Conservation (phyloP, 1,284 basidiomycete species). For the Leccinum huronense region DNA sequence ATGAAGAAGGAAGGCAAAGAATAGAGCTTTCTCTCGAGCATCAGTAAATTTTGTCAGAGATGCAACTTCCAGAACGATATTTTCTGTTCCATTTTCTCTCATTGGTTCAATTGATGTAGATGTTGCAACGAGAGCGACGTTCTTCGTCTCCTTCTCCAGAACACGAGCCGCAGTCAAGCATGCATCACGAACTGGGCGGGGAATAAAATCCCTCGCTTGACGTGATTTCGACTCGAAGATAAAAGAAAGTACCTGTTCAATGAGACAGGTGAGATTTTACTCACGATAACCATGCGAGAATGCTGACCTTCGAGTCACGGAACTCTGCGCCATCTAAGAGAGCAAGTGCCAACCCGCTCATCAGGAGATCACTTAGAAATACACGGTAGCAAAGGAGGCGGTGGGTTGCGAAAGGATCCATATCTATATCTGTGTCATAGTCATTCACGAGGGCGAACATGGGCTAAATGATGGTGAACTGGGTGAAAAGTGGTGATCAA, state of each 20-base stretch:
- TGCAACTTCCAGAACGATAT: constrained; percentile 16
- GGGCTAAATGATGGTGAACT: constrained; percentile 42
- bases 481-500: background rate
- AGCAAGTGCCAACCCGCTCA: constrained; percentile 50
- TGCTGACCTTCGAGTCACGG: constrained; percentile 58
- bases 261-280: background rate
- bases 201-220: constrained; percentile 11
- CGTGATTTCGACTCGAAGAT: constrained; percentile 41
- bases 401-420: constrained; percentile 25
- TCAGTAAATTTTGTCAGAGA: constrained; percentile 4
- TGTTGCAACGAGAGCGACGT: background rate
- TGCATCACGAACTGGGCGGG: constrained; percentile 13
- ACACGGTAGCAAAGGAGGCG: constrained; percentile 47
- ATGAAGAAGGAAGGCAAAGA: constrained; percentile 44
- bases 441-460: constrained; percentile 66
- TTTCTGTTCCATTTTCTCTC: constrained; percentile 3
- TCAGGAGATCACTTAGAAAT: constrained; percentile 49
- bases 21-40: constrained; percentile 23
- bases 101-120: background rate
- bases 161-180: constrained; percentile 6
- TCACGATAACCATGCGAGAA: background rate
- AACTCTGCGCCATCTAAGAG: constrained; percentile 54
- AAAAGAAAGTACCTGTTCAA: constrained; percentile 45
- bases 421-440: constrained; percentile 38
- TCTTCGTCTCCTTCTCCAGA: constrained; percentile 10